Conservation (phyloP, 371 early-diverging fungal species). For the Mortierella sp. region DNA sequence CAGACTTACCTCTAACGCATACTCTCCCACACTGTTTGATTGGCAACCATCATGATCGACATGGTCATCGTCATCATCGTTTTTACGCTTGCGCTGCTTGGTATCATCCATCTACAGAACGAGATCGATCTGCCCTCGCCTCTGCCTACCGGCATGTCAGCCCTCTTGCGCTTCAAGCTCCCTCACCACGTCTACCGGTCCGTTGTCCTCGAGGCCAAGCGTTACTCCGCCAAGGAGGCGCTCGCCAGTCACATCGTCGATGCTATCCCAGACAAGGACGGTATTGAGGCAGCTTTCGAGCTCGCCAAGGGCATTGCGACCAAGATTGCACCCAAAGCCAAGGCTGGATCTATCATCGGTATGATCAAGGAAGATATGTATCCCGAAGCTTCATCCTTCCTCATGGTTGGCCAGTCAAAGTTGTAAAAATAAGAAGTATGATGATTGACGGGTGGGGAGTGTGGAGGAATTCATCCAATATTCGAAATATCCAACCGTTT, state of each 20-base stretch:
- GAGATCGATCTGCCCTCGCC: conserved; percentile 83
- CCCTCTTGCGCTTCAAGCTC: conserved; percentile 73
- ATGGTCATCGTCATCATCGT: background rate
- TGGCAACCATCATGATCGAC: background rate
- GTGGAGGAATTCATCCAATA: too few species aligned
- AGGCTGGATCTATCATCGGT: conserved; percentile 42
- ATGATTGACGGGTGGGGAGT: too few species aligned
- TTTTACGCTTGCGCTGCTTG: background rate
- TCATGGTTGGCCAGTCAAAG: conserved; percentile 21
- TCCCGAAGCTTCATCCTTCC: conserved; percentile 33
- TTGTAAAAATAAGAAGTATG: conserved; percentile 31
- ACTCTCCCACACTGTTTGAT: too few species aligned
- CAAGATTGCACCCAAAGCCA: conserved; percentile 68
- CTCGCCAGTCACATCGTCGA: conserved; percentile 74
- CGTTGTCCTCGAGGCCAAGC: conserved; percentile 74
- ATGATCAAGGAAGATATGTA: conserved; percentile 56
- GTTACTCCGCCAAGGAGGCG: conserved; percentile 74
- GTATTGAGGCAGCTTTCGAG: conserved; percentile 58
- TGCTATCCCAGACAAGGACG: conserved; percentile 55
- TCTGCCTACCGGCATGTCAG: conserved; percentile 80
- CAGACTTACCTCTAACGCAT: too few species aligned
- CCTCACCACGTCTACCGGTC: conserved; percentile 67
- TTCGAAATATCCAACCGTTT: too few species aligned
- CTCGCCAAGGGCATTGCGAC: conserved; percentile 69
- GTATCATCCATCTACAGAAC: conserved; percentile 57